A percentile compares a stretch with the other conserved stretches of the same genome.
Evolutionary conservation across 2,329 filamentous ascomycete species (phyloP).

Genomic region (Microdochium trichocladiopsis): DNA sequence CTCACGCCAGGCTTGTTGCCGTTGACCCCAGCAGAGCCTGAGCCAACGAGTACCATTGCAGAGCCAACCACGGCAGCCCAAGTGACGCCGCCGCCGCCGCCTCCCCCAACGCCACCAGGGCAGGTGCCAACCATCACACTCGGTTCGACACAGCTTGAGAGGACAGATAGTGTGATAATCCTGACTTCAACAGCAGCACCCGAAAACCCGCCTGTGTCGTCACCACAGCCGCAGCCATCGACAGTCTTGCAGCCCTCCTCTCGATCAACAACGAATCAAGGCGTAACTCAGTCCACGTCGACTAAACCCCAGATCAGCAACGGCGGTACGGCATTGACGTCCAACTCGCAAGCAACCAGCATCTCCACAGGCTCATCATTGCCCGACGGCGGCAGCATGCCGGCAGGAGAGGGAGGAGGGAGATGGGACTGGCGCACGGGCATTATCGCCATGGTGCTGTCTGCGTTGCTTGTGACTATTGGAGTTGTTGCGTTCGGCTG

Average conservation of each 20-base stretch:
- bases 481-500: not conserved
- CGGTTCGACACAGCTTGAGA: not conserved
- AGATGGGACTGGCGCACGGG: not conserved
- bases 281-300: too few relatives aligned
- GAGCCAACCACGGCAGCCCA: not conserved
- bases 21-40: not conserved
- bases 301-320: too few relatives aligned
- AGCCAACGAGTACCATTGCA: not conserved
- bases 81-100: not conserved
- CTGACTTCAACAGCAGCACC: not conserved
- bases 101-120: not conserved
- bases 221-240: not conserved
- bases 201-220: not conserved
- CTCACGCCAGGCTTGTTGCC: constrained; percentile 22
- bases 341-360: too few relatives aligned
- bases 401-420: too few relatives aligned
- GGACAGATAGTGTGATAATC: not conserved
- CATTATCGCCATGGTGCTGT: not conserved
- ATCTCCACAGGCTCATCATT: too few relatives aligned
- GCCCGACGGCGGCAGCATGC: too few relatives aligned
- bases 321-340: too few relatives aligned
- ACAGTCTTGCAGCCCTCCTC: not conserved
- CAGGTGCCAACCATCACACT: not conserved
- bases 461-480: not conserved
- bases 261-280: not conserved